These are phyloP conservation scores for Fomitopsis pulvina DNA, from an alignment of 768 basidiomycete species.

Conservation along the genomic window DNA sequence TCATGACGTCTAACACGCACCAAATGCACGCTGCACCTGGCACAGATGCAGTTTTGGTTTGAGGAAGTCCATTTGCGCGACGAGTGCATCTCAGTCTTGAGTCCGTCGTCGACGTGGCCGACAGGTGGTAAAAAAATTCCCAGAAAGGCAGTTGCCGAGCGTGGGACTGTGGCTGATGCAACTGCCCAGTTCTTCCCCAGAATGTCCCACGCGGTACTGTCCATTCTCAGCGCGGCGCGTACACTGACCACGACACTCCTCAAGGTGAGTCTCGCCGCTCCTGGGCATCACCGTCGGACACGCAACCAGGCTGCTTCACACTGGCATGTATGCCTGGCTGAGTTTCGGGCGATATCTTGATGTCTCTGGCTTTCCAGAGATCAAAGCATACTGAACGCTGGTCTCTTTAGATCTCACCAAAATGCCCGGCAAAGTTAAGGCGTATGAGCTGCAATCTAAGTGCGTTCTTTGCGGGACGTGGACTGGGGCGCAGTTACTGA, in stretches of 20 bases:
- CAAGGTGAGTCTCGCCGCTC: constrained; percentile 28
- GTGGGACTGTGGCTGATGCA: constrained; percentile 37
- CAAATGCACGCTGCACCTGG: background rate
- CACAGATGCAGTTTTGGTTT: background rate
- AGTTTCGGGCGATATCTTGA: constrained; percentile 1
- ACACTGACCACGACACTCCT: constrained; percentile 27
- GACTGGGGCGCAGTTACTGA: no score
- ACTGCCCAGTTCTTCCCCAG: constrained; percentile 31
- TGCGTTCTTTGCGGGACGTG: constrained; percentile 32
- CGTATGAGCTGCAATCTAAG: constrained; percentile 96
- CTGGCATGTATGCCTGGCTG: constrained; percentile 3
- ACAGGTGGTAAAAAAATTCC: background rate
- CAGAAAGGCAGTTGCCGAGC: constrained; percentile 2
- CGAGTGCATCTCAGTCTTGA: background rate
- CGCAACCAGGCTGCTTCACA: constrained; percentile 9
- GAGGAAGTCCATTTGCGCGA: background rate
- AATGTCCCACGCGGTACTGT: constrained; percentile 24
- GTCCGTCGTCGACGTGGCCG: background rate
- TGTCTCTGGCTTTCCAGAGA: constrained; percentile 2
- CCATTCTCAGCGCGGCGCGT: constrained; percentile 20
- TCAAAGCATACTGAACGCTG: constrained; percentile 11
- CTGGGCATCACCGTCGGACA: constrained; percentile 2
- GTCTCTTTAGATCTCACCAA: constrained; percentile 20
- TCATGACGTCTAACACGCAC: background rate
- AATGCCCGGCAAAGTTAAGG: constrained; percentile 92